Evolutionary conservation across 2,329 filamentous ascomycete species (phyloP), one percentile per base, ranked within the genome.

Genomic region (Raffaelea ambrosiae): DNA sequence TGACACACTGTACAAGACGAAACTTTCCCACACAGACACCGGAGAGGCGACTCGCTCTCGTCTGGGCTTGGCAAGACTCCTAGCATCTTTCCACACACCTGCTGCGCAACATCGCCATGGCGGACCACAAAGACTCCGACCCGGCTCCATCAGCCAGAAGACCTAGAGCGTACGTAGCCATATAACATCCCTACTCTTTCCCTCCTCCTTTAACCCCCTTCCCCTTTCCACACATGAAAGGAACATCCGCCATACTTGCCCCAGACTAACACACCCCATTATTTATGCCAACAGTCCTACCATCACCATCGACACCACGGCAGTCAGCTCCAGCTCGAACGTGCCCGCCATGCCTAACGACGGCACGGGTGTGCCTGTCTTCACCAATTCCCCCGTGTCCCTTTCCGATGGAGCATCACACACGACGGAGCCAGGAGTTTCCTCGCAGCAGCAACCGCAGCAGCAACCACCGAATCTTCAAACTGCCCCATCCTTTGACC

Each of bases 401-500:
- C 56, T 58, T 14, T 59, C 63, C 3, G 35, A 43, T 49, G 33
- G 31, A 21, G n/a, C 41, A 47, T 10, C 19, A 11, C 44, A 29
- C 22, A 18, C 20, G 19, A 16, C 23, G 11, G 19, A 23, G 39
- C 47, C 11, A 23, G n/a, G n/a, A n/a, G n/a, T n/a, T n/a, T n/a
- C n/a, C n/a, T n/a, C n/a, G n/a, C n/a, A n/a, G n/a, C n/a, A n/a
- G n/a, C 31, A 29, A 39, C 40, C 16, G 40, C 40, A 31, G 52
- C 48, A 57, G 43, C 61, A 68, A 2, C 76, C 83, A 49, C 59
- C 35, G 5, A 5, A 29, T 7, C 13, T 77, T 38, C 71, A 73
- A 52, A 66, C 70, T 14, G 70, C 75, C n/a, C 70, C 71, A 35
- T 81, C 81, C 2, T 83, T 85, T 55, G 83, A 86, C 62, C 75